Conservation (phyloP, 805 yeast genomes). For the Vanderwaltozyma yarrowii region DNA sequence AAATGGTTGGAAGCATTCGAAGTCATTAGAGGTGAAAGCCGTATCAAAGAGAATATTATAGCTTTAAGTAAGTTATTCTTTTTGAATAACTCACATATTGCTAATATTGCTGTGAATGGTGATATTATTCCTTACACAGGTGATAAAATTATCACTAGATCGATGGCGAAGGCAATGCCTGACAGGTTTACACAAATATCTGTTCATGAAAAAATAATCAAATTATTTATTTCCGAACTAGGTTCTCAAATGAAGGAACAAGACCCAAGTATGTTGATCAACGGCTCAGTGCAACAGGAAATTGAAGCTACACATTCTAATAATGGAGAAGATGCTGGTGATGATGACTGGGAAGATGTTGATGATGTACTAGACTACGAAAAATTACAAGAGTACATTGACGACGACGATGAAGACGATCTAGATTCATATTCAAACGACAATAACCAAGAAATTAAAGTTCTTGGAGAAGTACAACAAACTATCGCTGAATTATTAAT, state of each 20-base stretch:
- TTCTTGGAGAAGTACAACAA: constrained; percentile 9
- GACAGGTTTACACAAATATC: constrained; percentile 54
- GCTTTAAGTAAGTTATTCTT: constrained; percentile 63
- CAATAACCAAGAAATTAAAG: constrained; percentile 10
- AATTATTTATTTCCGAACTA: constrained; percentile 60
- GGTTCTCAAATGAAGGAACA: constrained; percentile 50
- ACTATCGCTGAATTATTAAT: constrained; percentile 32
- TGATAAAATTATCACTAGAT: constrained; percentile 71
- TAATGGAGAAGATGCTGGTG: constrained; percentile 21
- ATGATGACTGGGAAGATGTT: constrained; percentile 67
- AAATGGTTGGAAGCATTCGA: constrained; percentile 83
- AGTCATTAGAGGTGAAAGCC: constrained; percentile 66
- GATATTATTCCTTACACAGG: constrained; percentile 51
- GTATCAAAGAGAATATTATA: constrained; percentile 51
- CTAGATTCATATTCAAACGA: constrained; percentile 7
- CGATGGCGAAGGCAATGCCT: constrained; percentile 63
- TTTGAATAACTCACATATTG: constrained; percentile 45
- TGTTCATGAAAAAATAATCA: constrained; percentile 62
- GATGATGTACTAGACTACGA: constrained; percentile 62
- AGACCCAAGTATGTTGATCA: constrained; percentile 13
- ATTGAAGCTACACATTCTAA: constrained; percentile 5
- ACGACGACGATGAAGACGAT: constrained; percentile 28
- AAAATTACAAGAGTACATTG: constrained; percentile 42
- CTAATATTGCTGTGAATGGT: constrained; percentile 57
- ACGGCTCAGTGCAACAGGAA: constrained; percentile 25